Base-by-base conservation (phyloP, 768 basidiomycete species). In the Roridomyces roridus region DNA sequence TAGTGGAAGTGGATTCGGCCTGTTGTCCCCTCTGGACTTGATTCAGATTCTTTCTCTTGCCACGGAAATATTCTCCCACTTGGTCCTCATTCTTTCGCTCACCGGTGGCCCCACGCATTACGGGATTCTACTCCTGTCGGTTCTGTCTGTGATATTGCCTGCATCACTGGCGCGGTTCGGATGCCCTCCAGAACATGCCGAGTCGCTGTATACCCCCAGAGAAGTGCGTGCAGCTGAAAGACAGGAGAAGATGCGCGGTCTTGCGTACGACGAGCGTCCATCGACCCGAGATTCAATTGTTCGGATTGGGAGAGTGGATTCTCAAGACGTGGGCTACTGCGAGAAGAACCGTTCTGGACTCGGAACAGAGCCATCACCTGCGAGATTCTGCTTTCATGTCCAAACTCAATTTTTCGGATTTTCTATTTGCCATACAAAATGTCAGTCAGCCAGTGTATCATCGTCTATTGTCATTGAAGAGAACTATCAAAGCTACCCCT, bases 241-340 rank as follows among this genome's bases (percentile, higher is more conserved):
- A 37, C 88, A 89, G 66, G 91, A 93, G 66, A 83, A 81, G 39
- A 83, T 93, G 80, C 85, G 89, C 8, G 84, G 81, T 64, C 74
- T 94, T 35, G 92, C 86, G 0, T 85, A 89, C 69, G 89, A 85
- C 65, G 92, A 92, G 31, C 35, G 66, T 74, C 0, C 85, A 91
- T 69, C 86, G 91, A n/a, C 86, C 88, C 15, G 93, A 96, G 69
- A 81, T 95, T 28, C 78, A 87, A 29, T 77, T 95, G 4, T 96
- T 94, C 69, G 91, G 91, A 5, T 79, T 96, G 15, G 87, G 86
- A 11, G 87, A 91, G 35, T 96, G 93, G 94, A 87, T 95, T 50
- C 74, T 95, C 55, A 79, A 83, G 51, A 84, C 85, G 7, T 96
- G 93, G 93, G 80, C 87, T 5, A 77, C 72, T 28, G 84, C 91